These are phyloP conservation scores for Phytophthora macrochlamydospora DNA, from an alignment of 352 stramenopile species.

Conservation along the genomic window DNA sequence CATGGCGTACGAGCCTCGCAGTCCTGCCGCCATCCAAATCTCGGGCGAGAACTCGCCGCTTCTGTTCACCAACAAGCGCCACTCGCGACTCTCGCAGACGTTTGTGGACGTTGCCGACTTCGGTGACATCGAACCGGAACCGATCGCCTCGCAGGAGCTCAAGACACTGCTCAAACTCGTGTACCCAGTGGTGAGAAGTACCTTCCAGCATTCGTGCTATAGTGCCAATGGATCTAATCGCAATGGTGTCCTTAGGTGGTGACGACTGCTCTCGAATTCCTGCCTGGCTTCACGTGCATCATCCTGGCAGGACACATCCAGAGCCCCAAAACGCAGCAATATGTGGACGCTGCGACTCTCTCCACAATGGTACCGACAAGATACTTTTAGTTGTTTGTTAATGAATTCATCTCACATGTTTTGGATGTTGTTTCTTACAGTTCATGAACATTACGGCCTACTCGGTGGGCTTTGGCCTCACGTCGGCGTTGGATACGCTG, in stretches of 20 bases:
- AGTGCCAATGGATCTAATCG: neutral
- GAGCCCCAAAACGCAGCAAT: conserved; percentile 57
- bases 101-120: conserved; percentile 11
- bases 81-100: neutral
- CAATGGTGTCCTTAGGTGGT: conserved; percentile 20
- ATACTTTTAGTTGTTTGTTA: neutral
- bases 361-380: conserved; percentile 46
- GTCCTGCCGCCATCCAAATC: conserved; percentile 16
- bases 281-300: conserved; percentile 57
- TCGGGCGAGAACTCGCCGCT: conserved; percentile 12
- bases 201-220: neutral
- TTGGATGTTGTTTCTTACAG: conserved; percentile 16
- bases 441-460: conserved; percentile 78
- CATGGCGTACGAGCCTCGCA: conserved; percentile 25
- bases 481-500: conserved; percentile 79
- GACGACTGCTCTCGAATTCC: conserved; percentile 55
- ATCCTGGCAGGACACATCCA: conserved; percentile 68
- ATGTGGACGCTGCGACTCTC: conserved; percentile 58
- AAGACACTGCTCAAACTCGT: conserved; percentile 50
- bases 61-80: conserved; percentile 15
- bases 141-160: conserved; percentile 36
- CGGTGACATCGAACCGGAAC: conserved; percentile 28
- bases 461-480: conserved; percentile 63
- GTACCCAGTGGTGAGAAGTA: conserved; percentile 43
- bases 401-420: neutral